These are phyloP conservation scores for Fusarium lateritium DNA, from an alignment of 2,329 filamentous ascomycete genomes.

Conservation along the genomic window DNA sequence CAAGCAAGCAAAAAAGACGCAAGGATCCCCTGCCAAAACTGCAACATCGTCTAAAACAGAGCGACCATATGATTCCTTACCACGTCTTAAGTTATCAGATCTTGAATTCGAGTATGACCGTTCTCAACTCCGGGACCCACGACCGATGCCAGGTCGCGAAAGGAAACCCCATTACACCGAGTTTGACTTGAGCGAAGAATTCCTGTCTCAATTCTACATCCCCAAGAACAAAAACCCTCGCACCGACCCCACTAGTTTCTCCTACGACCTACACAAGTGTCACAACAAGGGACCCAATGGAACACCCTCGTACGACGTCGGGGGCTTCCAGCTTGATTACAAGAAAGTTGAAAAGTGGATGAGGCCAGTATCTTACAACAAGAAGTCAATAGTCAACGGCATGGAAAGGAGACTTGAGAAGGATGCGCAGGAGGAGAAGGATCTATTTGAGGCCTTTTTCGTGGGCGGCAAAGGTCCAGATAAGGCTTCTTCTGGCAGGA, in stretches of 20 bases:
- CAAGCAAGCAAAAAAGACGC: slow-evolving; percentile 10
- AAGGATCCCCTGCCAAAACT: not conserved
- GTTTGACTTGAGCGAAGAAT: slow-evolving; percentile 18
- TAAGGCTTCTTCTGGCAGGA: rapidly evolving
- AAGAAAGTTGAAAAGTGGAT: slow-evolving; percentile 34
- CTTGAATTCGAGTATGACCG: slow-evolving; percentile 38
- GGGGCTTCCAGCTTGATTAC: slow-evolving; percentile 41
- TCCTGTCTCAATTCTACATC: slow-evolving; percentile 23
- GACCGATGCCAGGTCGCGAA: slow-evolving; percentile 34
- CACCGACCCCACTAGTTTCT: not conserved
- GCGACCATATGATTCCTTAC: not conserved
- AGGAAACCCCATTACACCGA: slow-evolving; percentile 2
- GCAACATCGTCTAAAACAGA: not conserved
- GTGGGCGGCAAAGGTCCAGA: slow-evolving; percentile 8
- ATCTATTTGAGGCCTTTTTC: slow-evolving; percentile 21
- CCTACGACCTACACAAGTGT: slow-evolving; percentile 35
- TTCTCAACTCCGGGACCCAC: slow-evolving; percentile 27
- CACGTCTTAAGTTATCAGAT: slow-evolving; percentile 15
- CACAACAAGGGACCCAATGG: slow-evolving; percentile 37
- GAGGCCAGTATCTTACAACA: slow-evolving; percentile 32
- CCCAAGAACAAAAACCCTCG: slow-evolving; percentile 8
- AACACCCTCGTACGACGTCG: slow-evolving; percentile 29
- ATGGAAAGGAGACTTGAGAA: slow-evolving; percentile 16
- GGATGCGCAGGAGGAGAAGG: not conserved
- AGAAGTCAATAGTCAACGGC: slow-evolving; percentile 11